Evolutionary conservation across 108 stramenopile genomes (phyloP).

Genomic region (Cyclotella atomus): DNA sequence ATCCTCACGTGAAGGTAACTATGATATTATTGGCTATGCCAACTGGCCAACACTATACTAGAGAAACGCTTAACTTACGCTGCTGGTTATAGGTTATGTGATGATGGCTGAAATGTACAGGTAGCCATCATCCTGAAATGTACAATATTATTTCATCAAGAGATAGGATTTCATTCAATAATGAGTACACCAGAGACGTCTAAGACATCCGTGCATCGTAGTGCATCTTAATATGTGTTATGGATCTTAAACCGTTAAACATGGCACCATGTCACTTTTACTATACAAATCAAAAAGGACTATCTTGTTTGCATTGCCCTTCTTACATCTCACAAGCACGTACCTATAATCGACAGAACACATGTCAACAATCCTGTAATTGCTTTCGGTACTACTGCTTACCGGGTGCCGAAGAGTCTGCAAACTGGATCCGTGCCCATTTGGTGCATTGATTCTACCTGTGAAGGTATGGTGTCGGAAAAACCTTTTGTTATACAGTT

Average conservation of each 20-base stretch:
- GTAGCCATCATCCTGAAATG: no score
- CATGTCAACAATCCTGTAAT: background rate
- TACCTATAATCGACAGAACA: background rate
- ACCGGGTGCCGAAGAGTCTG: background rate
- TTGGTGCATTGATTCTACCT: background rate
- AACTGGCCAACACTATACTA: no score
- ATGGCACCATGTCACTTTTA: background rate
- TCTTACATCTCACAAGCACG: background rate
- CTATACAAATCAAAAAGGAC: slow-evolving; percentile 7
- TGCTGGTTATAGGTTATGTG: no score
- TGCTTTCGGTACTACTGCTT: slow-evolving; percentile 4
- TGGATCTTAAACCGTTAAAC: no score
- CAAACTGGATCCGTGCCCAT: background rate
- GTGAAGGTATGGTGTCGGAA: background rate
- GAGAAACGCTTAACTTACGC: no score
- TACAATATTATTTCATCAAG: no score
- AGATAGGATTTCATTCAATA: no score
- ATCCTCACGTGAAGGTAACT: background rate
- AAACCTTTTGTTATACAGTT: background rate
- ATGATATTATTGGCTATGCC: no score
- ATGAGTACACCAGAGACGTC: no score
- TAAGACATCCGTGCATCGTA: no score
- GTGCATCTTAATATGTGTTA: no score
- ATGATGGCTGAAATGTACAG: no score
- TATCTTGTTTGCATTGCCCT: background rate